Base-by-base conservation (phyloP, 352 stramenopile species). In the Phytophthora cryptogea region DNA sequence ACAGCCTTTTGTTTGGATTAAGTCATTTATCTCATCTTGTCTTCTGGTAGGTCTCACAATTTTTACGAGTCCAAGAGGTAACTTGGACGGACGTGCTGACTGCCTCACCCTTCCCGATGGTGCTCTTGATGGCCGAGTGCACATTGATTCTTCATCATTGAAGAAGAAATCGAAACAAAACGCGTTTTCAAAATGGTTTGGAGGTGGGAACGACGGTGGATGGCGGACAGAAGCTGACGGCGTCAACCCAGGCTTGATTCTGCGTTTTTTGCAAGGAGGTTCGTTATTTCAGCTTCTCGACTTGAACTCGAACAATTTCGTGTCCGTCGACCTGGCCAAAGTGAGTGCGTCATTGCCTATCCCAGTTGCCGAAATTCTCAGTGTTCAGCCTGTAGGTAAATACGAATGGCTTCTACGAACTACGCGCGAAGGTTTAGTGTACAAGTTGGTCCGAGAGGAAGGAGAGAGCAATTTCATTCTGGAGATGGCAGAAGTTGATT, bases 261-360 rank as follows among this genome's bases (percentile, higher is more conserved):
- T 84, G 27, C 76, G 80, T 6, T 88, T 72, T 27, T 56, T 83
- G 32, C 78, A 76, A 36, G 74, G 80, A 32, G 78, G 76, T 7
- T 78, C 74, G 6, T 48, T 83, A n/a, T 60, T 90, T 31, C 80
- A 89, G 53, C 32, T 89, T 44, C 57, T 90, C 16, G 78, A 86
- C 36, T 55, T 88, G 30, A 48, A 39, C 27, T 40, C 39, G 2
- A 81, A 59, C 28, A 62, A 50, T 1, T 74, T 90, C 33, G 76
- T 69, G 36, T 84, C 80, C 0, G 49, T 89, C n/a, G 78, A 90
- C 13, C 36, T 89, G 39, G 52, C 47, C 8, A 62, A 49, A 35
- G 23, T 56, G 2, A 62, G 35, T 8, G 47, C 36, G 6, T 54
- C 43, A 1, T 49, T 64, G 23, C 20, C 37, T 30, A 17, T 20